phyloP scores from a whole-genome alignment of 139 green algal species.

The Coccomyxa sp. region DNA sequence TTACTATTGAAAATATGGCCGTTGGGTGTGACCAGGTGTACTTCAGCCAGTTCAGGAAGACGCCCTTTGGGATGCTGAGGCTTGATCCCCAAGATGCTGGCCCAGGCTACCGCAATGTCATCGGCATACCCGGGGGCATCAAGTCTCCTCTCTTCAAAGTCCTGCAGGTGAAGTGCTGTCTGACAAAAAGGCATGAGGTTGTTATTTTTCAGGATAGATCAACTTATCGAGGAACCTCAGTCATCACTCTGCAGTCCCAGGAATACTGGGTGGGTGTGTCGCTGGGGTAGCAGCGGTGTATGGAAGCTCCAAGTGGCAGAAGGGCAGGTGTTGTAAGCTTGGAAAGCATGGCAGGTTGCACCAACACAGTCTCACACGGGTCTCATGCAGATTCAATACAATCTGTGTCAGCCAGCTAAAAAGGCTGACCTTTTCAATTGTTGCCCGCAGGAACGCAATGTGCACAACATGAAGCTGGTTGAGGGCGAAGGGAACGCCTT shows the following conservation, averaged over 20 bases:
- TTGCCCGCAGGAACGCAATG: constrained; percentile 54
- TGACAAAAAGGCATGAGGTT: background rate
- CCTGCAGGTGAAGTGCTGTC: constrained; percentile 37
- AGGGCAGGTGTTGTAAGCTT: background rate
- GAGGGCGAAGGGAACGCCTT: constrained; percentile 48
- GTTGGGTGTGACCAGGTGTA: constrained; percentile 27
- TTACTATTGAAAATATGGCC: background rate
- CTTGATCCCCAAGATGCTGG: constrained; percentile 69
- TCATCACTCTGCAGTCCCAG: background rate
- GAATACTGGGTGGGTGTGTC: too few species aligned
- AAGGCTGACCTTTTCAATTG: background rate
- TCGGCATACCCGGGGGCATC: constrained; percentile 76
- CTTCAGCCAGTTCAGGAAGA: constrained; percentile 69
- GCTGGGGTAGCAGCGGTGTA: too few species aligned
- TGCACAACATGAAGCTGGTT: constrained; percentile 74
- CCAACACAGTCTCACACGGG: background rate
- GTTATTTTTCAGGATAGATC: background rate
- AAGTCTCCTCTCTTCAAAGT: constrained; percentile 58
- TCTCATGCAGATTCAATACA: background rate
- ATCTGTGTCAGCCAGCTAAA: background rate
- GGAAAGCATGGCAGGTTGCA: background rate
- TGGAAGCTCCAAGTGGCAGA: background rate
- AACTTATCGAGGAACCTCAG: background rate
- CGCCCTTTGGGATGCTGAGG: constrained; percentile 47
- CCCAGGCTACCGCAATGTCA: constrained; percentile 75